phyloP scores from a whole-genome alignment of 257 asterid genomes.

The Lavandula angustifolia region DNA sequence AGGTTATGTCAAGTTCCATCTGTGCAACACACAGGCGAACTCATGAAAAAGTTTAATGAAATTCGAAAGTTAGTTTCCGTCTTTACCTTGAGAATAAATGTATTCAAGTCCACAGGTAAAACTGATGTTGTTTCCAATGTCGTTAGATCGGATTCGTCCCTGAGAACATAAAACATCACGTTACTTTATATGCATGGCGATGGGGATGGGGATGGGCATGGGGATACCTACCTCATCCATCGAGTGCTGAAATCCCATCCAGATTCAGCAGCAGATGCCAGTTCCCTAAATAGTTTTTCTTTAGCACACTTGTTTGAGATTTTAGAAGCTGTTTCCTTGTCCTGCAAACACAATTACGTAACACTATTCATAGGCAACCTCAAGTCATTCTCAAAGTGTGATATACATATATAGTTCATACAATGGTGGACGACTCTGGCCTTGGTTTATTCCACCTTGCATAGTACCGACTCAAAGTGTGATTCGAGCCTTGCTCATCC shows the following conservation, averaged over 20 bases:
- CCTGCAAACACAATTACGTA: slow-evolving; percentile 43
- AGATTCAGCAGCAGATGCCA: slow-evolving; percentile 90
- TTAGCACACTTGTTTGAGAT: slow-evolving; percentile 51
- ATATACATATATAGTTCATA: slow-evolving; percentile 29
- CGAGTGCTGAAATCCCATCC: slow-evolving; percentile 98
- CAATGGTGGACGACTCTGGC: slow-evolving; percentile 84
- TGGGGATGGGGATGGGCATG: no score
- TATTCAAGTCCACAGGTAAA: slow-evolving; percentile 89
- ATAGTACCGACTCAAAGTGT: slow-evolving; percentile 69
- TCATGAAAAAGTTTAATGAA: no score
- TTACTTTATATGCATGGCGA: background rate
- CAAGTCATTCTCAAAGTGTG: no score
- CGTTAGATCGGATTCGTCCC: slow-evolving; percentile 70
- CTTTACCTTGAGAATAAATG: slow-evolving; percentile 70
- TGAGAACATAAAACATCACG: slow-evolving; percentile 28
- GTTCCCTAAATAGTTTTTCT: slow-evolving; percentile 62
- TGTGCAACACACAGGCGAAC: slow-evolving; percentile 26
- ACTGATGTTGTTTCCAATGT: slow-evolving; percentile 70
- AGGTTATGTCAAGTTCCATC: slow-evolving; percentile 89
- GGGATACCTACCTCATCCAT: slow-evolving; percentile 77
- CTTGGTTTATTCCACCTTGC: slow-evolving; percentile 91
- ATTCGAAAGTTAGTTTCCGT: no score
- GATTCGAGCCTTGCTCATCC: slow-evolving; percentile 60
- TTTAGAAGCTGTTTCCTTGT: slow-evolving; percentile 67
- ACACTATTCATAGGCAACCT: no score